phyloP scores from a whole-genome alignment of 352 stramenopile genomes.

The Globisporangium takayamanum region DNA sequence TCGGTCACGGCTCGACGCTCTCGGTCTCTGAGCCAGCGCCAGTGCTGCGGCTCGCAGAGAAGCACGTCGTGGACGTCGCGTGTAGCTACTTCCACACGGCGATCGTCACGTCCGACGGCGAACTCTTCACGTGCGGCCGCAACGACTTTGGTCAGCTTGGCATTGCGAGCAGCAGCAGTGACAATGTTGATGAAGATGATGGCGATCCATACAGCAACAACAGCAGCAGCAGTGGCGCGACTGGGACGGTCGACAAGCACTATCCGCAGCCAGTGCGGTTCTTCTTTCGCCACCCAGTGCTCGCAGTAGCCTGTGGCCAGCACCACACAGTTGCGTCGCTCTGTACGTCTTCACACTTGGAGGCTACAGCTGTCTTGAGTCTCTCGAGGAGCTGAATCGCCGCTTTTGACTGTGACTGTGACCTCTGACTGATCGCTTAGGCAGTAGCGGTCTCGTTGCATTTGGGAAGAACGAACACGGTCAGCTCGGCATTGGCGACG shows the following conservation, averaged over 20 bases:
- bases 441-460: constrained; percentile 58
- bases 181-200: neutral
- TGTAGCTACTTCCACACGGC: constrained; percentile 93
- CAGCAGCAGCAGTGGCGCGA: neutral
- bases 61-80: constrained; percentile 68
- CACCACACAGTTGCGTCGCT: constrained; percentile 82
- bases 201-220: neutral
- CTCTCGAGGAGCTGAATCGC: too few relatives aligned
- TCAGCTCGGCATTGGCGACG: constrained; percentile 75
- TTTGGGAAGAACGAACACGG: constrained; percentile 93
- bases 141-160: constrained; percentile 93
- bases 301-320: constrained; percentile 83
- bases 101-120: constrained; percentile 67
- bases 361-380: neutral
- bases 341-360: constrained; percentile 20
- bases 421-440: constrained; percentile 10
- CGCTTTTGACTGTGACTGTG: neutral
- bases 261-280: constrained; percentile 49
- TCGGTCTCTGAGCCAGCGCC: constrained; percentile 49
- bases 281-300: constrained; percentile 39
- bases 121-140: constrained; percentile 84
- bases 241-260: constrained; percentile 39
- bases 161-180: constrained; percentile 23
- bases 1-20: constrained; percentile 74
- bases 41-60: constrained; percentile 32